Conservation (phyloP, 345 rosid genomes). For the Lenwebbia sp. region DNA sequence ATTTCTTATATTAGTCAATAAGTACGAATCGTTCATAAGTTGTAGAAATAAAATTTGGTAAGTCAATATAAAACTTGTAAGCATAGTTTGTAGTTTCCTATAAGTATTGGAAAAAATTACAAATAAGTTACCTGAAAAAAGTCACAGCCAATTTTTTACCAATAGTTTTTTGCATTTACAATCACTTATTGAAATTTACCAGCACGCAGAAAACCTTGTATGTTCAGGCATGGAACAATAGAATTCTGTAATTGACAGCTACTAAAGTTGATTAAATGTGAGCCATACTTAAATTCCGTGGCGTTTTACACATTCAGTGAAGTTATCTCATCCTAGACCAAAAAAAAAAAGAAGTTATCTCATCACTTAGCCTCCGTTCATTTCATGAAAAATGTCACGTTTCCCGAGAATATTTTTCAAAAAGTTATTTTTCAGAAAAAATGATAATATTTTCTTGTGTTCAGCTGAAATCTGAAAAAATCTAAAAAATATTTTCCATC, state of each 20-base stretch:
- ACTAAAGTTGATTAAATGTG: neutral
- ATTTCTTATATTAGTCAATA: neutral
- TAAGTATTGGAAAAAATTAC: neutral
- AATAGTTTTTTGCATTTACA: neutral
- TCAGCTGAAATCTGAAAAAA: no score
- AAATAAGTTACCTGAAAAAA: neutral
- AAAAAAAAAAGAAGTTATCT: neutral
- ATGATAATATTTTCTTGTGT: no score
- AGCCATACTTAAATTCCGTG: neutral
- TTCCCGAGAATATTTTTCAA: no score
- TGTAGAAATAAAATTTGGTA: neutral
- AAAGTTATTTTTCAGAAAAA: no score
- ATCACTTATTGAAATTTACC: neutral
- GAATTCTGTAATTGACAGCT: neutral
- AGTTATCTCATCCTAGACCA: no score
- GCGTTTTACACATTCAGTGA: neutral
- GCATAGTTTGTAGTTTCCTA: neutral
- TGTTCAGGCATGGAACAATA: neutral
- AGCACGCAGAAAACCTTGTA: neutral
- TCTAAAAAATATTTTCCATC: no score
- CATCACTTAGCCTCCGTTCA: neutral
- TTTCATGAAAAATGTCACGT: no score
- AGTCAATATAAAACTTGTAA: neutral
- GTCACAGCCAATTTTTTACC: neutral
- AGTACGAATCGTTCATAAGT: neutral